Percentiles rank a stretch among this genome's conserved stretches.
These are phyloP conservation scores for Helotiales sp. DNA, from an alignment of 2,329 filamentous ascomycete genomes.

Conservation along the genomic window DNA sequence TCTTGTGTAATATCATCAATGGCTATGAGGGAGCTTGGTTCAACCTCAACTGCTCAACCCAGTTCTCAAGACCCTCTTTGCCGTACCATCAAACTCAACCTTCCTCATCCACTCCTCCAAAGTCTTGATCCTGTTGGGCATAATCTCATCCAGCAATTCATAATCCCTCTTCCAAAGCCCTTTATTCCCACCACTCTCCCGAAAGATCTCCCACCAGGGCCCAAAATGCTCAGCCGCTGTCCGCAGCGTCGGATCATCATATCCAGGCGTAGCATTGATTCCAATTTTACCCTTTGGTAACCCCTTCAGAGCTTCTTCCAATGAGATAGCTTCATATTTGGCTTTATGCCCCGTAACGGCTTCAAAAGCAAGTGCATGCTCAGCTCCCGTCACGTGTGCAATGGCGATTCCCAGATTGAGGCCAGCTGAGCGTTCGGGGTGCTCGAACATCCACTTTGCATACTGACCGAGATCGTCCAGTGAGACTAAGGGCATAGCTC, in stretches of 20 bases:
- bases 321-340: slow-evolving; percentile 38
- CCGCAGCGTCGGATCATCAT: slow-evolving; percentile 36
- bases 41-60: too few relatives aligned
- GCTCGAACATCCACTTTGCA: slow-evolving; percentile 49
- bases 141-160: slow-evolving; percentile 50
- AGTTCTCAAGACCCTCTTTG: slow-evolving; percentile 7
- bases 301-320: slow-evolving; percentile 36
- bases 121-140: slow-evolving; percentile 46
- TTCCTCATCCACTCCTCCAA: slow-evolving; percentile 49
- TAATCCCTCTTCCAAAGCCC: slow-evolving; percentile 48
- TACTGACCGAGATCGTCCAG: slow-evolving; percentile 50
- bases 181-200: slow-evolving; percentile 46
- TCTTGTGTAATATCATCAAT: too few relatives aligned
- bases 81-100: slow-evolving; percentile 18
- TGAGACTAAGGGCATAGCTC: slow-evolving; percentile 42
- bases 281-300: slow-evolving; percentile 22
- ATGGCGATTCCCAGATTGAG: slow-evolving; percentile 47
- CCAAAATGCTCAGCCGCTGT: slow-evolving; percentile 39
- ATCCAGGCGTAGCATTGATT: slow-evolving; percentile 32
- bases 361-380: slow-evolving; percentile 43
- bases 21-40: too few relatives aligned
- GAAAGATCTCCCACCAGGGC: slow-evolving; percentile 47
- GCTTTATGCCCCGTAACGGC: slow-evolving; percentile 44
- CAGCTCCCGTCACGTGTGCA: slow-evolving; percentile 41
- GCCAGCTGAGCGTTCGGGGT: slow-evolving; percentile 43